Percentiles rank a stretch among this genome's conserved stretches.
Evolutionary conservation across 495 filamentous ascomycete species (phyloP).

Genomic region (Hapsidospora chrysogenum): DNA sequence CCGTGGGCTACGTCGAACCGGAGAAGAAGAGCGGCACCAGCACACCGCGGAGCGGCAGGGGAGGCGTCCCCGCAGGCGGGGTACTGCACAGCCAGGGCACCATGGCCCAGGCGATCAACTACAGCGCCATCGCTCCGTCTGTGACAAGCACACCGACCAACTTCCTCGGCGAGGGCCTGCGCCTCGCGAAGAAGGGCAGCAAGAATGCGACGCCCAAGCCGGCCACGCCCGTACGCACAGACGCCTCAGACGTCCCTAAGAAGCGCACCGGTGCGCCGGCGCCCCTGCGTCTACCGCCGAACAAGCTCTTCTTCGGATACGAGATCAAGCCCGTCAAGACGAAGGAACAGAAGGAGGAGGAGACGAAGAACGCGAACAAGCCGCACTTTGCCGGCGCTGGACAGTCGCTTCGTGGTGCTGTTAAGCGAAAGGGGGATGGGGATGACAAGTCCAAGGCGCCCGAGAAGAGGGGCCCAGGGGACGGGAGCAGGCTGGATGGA

Average conservation of each 20-base stretch:
- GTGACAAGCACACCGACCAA: slow-evolving; percentile 51
- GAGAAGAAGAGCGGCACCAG: slow-evolving; percentile 47
- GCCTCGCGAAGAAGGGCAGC: slow-evolving; percentile 62
- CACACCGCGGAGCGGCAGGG: slow-evolving; percentile 32
- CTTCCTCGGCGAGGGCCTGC: slow-evolving; percentile 63
- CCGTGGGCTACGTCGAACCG: slow-evolving; percentile 85
- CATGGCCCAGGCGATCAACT: slow-evolving; percentile 96
- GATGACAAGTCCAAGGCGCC: slow-evolving; percentile 20
- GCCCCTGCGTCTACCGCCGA: slow-evolving; percentile 68
- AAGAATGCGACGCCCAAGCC: slow-evolving; percentile 68
- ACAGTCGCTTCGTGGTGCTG: slow-evolving; percentile 60
- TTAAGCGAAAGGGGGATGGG: slow-evolving; percentile 32
- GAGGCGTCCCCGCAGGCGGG: slow-evolving; percentile 40
- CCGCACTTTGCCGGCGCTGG: slow-evolving; percentile 77
- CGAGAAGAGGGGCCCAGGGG: slow-evolving; percentile 14
- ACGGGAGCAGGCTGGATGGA: slow-evolving; percentile 21
- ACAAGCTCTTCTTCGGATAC: slow-evolving; percentile 93
- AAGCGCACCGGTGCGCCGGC: slow-evolving; percentile 61
- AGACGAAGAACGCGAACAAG: slow-evolving; percentile 43
- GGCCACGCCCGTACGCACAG: slow-evolving; percentile 59
- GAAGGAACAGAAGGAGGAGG: slow-evolving; percentile 50
- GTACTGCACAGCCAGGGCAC: slow-evolving; percentile 66
- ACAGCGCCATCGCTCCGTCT: slow-evolving; percentile 78
- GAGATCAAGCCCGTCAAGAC: slow-evolving; percentile 76
- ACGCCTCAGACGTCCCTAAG: slow-evolving; percentile 29